A percentile compares a stretch with the other conserved stretches of the same genome.
Evolutionary conservation across 2,329 filamentous ascomycete species (phyloP).

Genomic region (Polytolypa hystricis): DNA sequence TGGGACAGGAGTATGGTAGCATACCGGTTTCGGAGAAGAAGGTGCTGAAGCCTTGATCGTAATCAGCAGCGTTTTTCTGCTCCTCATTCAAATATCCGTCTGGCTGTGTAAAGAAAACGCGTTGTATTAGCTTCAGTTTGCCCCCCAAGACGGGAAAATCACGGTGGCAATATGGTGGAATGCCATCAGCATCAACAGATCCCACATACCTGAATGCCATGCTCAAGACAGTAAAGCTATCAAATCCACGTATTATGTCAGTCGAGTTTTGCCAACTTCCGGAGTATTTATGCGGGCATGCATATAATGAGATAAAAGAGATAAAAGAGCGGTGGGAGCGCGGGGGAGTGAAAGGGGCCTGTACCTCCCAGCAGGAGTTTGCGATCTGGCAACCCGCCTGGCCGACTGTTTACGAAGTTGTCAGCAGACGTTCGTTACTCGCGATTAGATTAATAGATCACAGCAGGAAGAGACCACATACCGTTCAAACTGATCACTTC

Average conservation of each 20-base stretch:
- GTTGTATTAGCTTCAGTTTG: conserved; percentile 11
- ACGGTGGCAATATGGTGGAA: not conserved
- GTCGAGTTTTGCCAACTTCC: conserved; percentile 1
- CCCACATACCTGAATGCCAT: conserved; percentile 84
- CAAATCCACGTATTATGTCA: conserved; percentile 10
- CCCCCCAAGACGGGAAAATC: not conserved
- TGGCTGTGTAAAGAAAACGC: conserved; percentile 49
- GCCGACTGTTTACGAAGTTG: conserved; percentile 58
- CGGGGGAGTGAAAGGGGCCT: not conserved
- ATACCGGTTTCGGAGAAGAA: conserved; percentile 99
- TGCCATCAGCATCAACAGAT: not conserved
- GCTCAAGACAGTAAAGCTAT: conserved; percentile 99
- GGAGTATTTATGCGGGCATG: too few relatives aligned
- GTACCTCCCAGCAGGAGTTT: conserved; percentile 99
- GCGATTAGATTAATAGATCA: not conserved
- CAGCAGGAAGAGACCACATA: conserved; percentile 58
- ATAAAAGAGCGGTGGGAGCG: conserved; percentile 3
- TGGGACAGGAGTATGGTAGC: conserved; percentile 24
- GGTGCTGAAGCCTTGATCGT: conserved; percentile 97
- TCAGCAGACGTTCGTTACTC: conserved; percentile 23
- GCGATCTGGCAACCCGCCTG: conserved; percentile 99
- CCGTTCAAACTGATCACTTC: conserved; percentile 99
- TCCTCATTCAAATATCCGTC: conserved; percentile 98
- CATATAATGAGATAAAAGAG: too few relatives aligned
- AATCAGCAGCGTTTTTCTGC: conserved; percentile 83